Evolutionary conservation across 495 filamentous ascomycete species (phyloP).

Genomic region (Daldinia bambusicola): DNA sequence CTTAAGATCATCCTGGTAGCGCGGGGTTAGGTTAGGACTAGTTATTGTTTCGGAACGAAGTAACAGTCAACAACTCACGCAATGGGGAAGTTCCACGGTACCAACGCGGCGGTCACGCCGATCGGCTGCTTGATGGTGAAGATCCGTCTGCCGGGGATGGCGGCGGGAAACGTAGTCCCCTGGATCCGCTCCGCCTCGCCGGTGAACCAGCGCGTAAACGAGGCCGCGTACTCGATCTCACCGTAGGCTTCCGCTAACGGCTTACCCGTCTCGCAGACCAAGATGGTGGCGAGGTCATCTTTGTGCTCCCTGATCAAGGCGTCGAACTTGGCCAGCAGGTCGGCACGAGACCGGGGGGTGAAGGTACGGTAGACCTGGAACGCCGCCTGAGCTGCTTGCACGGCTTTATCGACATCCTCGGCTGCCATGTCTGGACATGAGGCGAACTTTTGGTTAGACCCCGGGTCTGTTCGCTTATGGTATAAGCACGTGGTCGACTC

Average conservation of each 20-base stretch:
- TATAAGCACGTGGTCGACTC: slow-evolving; percentile 2
- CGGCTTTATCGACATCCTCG: slow-evolving; percentile 70
- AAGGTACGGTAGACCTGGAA: slow-evolving; percentile 70
- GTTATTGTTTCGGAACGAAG: not conserved
- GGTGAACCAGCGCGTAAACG: slow-evolving; percentile 73
- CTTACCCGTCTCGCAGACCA: slow-evolving; percentile 74
- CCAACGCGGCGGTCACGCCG: slow-evolving; percentile 62
- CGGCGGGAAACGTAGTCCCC: slow-evolving; percentile 65
- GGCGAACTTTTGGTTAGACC: slow-evolving; percentile 70
- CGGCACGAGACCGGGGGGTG: slow-evolving; percentile 69
- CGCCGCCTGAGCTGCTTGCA: slow-evolving; percentile 66
- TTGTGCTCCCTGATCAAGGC: slow-evolving; percentile 60
- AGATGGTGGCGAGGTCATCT: slow-evolving; percentile 67
- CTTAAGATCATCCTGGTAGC: slow-evolving; percentile 72
- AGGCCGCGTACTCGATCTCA: slow-evolving; percentile 68
- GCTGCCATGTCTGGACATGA: slow-evolving; percentile 68
- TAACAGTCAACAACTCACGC: slow-evolving; percentile 35
- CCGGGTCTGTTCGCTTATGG: slow-evolving; percentile 62
- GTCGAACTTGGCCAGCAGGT: slow-evolving; percentile 71
- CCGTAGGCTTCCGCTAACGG: slow-evolving; percentile 67
- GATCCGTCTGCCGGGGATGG: slow-evolving; percentile 68
- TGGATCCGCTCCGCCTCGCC: slow-evolving; percentile 77
- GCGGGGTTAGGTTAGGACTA: not conserved
- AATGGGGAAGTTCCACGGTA: slow-evolving; percentile 72
- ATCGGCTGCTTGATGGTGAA: slow-evolving; percentile 76